Base-by-base conservation (phyloP, 2,329 filamentous ascomycete species). In the Cladosporium sp. region DNA sequence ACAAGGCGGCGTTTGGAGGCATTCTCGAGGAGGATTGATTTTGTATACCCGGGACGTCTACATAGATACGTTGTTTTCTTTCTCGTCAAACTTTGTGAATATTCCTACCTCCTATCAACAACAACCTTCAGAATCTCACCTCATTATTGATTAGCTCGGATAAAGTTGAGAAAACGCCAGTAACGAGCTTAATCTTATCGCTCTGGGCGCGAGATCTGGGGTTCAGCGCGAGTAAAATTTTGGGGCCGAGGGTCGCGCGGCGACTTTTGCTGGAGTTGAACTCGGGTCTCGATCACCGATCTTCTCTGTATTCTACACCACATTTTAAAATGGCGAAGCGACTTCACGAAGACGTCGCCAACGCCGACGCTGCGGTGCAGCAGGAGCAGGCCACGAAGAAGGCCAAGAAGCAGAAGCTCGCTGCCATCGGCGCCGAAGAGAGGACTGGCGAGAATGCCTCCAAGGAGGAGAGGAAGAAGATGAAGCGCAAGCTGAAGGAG, bases 401-500 rank as follows among this genome's bases (percentile, higher is more conserved):
- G 49, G 69, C 74, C 61, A 71, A 70, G 61, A 68, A 73, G 49
- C 69, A 67, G 49, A 68, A 69, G 60, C 70, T 67, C 34, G 55
- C 55, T 20, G 60, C 63, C 28, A 61, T 63, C 56, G 65, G 65
- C 25, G 40, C 34, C 7, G 56, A 59, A 49, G 65, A 14, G 50
- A 50, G 60, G 62, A 60, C 59, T 37, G 47, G 59, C 42, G 47
- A 25, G 30, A 59, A 61, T 9, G 51, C 69, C 12, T 75, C 73
- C 47, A 75, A 77, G 62, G 72, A 74, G 58, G 75, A 75, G 60
- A 70, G 72, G 25, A 70, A 73, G 43, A 75, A 74, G 51, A 70
- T 75, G 63, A 71, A 70, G 61, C 68, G 73, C 49, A 69, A 67
- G 49, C 67, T 69, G 60, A 71, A 67, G 43, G 55, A 58, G 22